Conservation (phyloP, 805 yeast species). For the Schizosaccharomyces lindneri region DNA sequence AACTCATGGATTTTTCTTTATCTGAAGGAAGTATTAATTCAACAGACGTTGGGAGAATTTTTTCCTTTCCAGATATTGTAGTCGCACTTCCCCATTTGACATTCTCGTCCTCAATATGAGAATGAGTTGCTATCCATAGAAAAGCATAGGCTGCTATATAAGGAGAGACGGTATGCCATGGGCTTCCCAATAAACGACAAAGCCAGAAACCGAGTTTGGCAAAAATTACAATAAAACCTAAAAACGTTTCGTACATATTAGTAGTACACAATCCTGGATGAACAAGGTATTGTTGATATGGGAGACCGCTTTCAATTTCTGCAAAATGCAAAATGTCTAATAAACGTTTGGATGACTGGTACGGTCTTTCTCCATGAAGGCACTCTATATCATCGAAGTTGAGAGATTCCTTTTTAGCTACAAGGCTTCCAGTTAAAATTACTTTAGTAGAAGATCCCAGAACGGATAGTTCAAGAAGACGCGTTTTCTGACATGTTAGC, state of each 20-base stretch:
- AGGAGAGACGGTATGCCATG: slow-evolving; percentile 73
- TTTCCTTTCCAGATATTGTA: not conserved
- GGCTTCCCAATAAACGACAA: slow-evolving; percentile 61
- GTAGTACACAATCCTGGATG: slow-evolving; percentile 91
- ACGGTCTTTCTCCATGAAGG: slow-evolving; percentile 24
- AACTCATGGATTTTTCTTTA: not conserved
- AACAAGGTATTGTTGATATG: slow-evolving; percentile 35
- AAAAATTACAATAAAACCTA: slow-evolving; percentile 53
- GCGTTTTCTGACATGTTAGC: not conserved
- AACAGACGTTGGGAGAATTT: not conserved
- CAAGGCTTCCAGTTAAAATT: not conserved
- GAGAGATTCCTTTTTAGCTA: not conserved
- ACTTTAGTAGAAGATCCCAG: not conserved
- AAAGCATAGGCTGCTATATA: slow-evolving; percentile 80
- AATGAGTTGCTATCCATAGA: slow-evolving; percentile 33
- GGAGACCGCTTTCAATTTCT: not conserved
- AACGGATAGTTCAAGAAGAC: not conserved
- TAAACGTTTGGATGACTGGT: slow-evolving; percentile 77
- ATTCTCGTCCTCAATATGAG: not conserved
- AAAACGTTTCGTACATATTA: slow-evolving; percentile 42
- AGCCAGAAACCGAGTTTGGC: slow-evolving; percentile 37
- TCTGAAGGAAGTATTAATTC: not conserved
- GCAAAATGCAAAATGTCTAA: slow-evolving; percentile 60
- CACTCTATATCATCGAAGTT: not conserved
- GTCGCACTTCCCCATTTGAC: not conserved